Conservation (phyloP, 2,329 filamentous ascomycete genomes). For the Colletotrichum plurivorum region DNA sequence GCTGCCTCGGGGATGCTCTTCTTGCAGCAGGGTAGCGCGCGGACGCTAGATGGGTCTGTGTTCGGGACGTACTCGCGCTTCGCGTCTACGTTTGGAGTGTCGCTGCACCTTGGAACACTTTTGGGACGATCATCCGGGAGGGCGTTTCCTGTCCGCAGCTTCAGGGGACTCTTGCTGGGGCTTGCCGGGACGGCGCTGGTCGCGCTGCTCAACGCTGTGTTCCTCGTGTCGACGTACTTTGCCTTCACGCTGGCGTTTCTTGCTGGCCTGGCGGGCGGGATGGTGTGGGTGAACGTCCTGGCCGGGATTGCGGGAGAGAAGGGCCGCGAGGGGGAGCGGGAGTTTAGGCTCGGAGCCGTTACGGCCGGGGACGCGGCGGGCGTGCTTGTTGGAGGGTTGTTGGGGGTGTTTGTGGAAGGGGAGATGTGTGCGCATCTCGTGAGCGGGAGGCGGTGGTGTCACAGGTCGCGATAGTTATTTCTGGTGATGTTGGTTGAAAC, state of each 20-base stretch:
- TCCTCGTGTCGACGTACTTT: slow-evolving; percentile 44
- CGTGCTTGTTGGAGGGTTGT: slow-evolving; percentile 44
- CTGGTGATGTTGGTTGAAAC: neutral
- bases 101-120: slow-evolving; percentile 49
- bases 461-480: slow-evolving; percentile 4
- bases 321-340: slow-evolving; percentile 40
- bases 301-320: slow-evolving; percentile 42
- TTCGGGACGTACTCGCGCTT: slow-evolving; percentile 48
- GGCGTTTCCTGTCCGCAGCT: slow-evolving; percentile 39
- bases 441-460: slow-evolving; percentile 23
- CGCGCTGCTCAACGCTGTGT: slow-evolving; percentile 43
- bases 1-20: slow-evolving; percentile 44
- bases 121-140: slow-evolving; percentile 44
- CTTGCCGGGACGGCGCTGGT: slow-evolving; percentile 33
- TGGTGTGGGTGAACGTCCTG: slow-evolving; percentile 47
- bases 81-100: slow-evolving; percentile 46
- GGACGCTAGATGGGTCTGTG: slow-evolving; percentile 44
- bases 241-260: slow-evolving; percentile 46
- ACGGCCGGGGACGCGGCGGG: slow-evolving; percentile 49
- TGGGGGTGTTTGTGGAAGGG: slow-evolving; percentile 45
- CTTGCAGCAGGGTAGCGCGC: slow-evolving; percentile 47
- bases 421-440: slow-evolving; percentile 25
- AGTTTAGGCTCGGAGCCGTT: slow-evolving; percentile 48
- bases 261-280: slow-evolving; percentile 47
- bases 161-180: slow-evolving; percentile 28